phyloP scores from a whole-genome alignment of 73 alveolate species.

The Uronychia setigera region DNA sequence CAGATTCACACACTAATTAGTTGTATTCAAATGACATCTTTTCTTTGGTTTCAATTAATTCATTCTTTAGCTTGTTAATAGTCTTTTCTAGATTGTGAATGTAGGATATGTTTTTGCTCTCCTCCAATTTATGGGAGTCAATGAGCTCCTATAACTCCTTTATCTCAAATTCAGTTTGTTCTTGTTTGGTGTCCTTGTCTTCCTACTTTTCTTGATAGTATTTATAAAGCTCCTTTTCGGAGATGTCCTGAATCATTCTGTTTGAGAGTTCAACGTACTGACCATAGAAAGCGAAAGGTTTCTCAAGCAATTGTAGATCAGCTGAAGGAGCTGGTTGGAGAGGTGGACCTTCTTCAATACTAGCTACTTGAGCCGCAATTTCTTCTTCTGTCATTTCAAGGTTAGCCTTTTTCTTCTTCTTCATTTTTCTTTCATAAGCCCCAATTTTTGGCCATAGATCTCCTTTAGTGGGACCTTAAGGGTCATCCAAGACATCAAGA shows the following conservation, averaged over 20 bases:
- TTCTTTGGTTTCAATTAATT: neutral
- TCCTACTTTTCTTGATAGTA: neutral
- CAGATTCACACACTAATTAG: neutral
- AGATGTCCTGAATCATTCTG: neutral
- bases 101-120: neutral
- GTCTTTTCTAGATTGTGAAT: neutral
- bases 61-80: neutral
- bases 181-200: neutral
- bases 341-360: neutral
- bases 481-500: neutral
- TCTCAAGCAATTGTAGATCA: neutral
- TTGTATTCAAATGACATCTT: neutral
- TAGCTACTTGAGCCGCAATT: too few relatives aligned
- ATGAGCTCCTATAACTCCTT: neutral
- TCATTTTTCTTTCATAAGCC: neutral
- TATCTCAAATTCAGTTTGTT: neutral
- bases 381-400: too few relatives aligned
- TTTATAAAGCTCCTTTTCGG: neutral
- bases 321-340: neutral
- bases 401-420: neutral
- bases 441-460: neutral
- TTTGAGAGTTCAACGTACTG: neutral
- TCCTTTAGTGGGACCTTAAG: neutral
- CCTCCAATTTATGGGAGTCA: neutral
- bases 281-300: neutral